Conservation (phyloP, 306 rosid genomes). For the Senna siamea region DNA sequence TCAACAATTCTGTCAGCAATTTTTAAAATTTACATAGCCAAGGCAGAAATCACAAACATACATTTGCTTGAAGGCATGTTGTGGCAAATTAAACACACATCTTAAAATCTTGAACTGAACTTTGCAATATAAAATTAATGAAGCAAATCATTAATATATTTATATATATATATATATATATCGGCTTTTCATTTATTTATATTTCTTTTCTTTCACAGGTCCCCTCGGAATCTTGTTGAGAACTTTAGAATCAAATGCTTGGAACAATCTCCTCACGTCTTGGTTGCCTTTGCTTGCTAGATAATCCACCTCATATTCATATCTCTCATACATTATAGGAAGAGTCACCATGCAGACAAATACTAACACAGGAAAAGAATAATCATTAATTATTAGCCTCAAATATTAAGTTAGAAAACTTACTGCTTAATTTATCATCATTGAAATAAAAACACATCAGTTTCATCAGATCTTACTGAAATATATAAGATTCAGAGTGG, state of each 20-base stretch:
- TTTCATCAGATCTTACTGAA: not conserved
- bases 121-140: not conserved
- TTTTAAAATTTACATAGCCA: too few relatives aligned
- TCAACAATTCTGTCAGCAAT: too few relatives aligned
- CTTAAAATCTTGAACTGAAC: not conserved
- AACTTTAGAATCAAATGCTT: not conserved
- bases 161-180: too few relatives aligned
- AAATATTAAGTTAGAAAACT: too few relatives aligned
- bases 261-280: slow-evolving; percentile 14
- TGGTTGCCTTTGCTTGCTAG: slow-evolving; percentile 20
- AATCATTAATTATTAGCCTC: not conserved
- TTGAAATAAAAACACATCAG: not conserved
- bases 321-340: slow-evolving; percentile 19
- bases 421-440: too few relatives aligned
- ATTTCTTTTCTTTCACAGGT: slow-evolving; percentile 21
- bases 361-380: not conserved
- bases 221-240: slow-evolving; percentile 26
- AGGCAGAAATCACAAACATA: too few relatives aligned
- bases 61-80: too few relatives aligned
- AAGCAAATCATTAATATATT: not conserved
- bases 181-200: not conserved
- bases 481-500: slow-evolving; percentile 7
- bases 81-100: not conserved
- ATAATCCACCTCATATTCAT: slow-evolving; percentile 21
- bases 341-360: not conserved